Percentiles rank a stretch among this genome's conserved stretches.
Conservation (phyloP, 2,329 filamentous ascomycete species). For the Fusarium fracticaudum region DNA sequence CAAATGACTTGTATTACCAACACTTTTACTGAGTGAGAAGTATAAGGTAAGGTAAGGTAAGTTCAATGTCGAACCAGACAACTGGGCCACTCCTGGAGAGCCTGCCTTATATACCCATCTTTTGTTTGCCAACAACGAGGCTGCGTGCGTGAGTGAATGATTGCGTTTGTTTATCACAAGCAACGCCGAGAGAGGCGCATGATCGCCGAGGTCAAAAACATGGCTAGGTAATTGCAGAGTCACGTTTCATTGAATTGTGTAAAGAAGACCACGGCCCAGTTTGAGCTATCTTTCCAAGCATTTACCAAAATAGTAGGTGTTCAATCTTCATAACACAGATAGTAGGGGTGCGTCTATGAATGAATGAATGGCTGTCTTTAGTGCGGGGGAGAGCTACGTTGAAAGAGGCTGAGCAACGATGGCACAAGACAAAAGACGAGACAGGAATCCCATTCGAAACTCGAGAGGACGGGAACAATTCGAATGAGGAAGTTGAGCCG, state of each 20-base stretch:
- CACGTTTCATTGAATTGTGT: background rate
- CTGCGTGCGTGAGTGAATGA: background rate
- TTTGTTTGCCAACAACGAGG: background rate
- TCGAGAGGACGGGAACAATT: constrained; percentile 1
- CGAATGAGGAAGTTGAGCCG: constrained; percentile 30
- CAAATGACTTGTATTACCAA: background rate
- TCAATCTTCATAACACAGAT: constrained; percentile 1
- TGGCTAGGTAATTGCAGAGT: background rate
- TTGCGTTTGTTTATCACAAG: constrained; percentile 23
- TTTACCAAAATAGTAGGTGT: constrained; percentile 22
- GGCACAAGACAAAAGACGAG: background rate
- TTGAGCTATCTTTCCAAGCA: background rate
- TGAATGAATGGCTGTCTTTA: background rate
- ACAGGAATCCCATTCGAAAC: background rate
- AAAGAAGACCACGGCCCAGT: background rate
- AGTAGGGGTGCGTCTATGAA: constrained; percentile 11
- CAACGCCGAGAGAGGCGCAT: constrained; percentile 22
- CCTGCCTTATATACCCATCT: background rate
- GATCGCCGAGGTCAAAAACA: constrained; percentile 25
- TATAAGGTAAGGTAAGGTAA: background rate
- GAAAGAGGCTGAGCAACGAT: constrained; percentile 6
- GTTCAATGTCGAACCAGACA: background rate
- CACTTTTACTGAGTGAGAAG: background rate
- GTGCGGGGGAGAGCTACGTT: constrained; percentile 6
- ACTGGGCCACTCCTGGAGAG: background rate